Evolutionary conservation across 192 early-diverging fungal species (phyloP).

Genomic region (Linnemannia elongata): DNA sequence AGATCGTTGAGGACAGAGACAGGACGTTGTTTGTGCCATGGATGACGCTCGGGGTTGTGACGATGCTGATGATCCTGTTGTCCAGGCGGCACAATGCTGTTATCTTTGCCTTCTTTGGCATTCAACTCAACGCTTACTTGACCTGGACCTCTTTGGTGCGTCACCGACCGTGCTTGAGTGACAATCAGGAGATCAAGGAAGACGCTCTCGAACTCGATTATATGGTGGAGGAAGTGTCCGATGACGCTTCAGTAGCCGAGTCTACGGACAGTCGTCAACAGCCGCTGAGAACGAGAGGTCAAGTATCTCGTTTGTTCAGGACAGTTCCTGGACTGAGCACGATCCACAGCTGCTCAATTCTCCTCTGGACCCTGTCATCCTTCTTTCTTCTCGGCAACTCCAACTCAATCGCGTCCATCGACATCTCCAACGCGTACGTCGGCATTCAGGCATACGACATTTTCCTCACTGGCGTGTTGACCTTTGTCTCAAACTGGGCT

Average conservation of each 20-base stretch:
- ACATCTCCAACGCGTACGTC: slow-evolving; percentile 81
- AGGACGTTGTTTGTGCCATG: slow-evolving; percentile 30
- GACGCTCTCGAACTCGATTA: neutral
- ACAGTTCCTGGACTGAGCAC: slow-evolving; percentile 29
- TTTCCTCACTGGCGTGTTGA: slow-evolving; percentile 70
- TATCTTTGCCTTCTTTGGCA: slow-evolving; percentile 67
- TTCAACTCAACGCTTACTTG: slow-evolving; percentile 62
- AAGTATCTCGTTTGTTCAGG: slow-evolving; percentile 4
- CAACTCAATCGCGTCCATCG: slow-evolving; percentile 84
- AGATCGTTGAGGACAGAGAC: neutral
- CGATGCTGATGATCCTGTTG: slow-evolving; percentile 75
- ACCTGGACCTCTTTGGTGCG: slow-evolving; percentile 31
- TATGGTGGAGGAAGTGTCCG: neutral
- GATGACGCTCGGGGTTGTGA: slow-evolving; percentile 59
- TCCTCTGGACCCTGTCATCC: slow-evolving; percentile 66
- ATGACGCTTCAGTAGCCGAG: neutral
- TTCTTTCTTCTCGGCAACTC: slow-evolving; percentile 82
- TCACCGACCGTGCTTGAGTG: neutral
- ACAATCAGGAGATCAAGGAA: neutral
- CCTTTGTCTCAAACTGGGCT: slow-evolving; percentile 80
- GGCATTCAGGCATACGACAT: slow-evolving; percentile 78
- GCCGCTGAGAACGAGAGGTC: neutral
- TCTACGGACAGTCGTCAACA: neutral
- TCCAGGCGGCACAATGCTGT: slow-evolving; percentile 73
- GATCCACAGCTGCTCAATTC: slow-evolving; percentile 50